These are phyloP conservation scores for Chrysoporthe puriensis DNA, from an alignment of 2,329 filamentous ascomycete genomes.

Conservation along the genomic window DNA sequence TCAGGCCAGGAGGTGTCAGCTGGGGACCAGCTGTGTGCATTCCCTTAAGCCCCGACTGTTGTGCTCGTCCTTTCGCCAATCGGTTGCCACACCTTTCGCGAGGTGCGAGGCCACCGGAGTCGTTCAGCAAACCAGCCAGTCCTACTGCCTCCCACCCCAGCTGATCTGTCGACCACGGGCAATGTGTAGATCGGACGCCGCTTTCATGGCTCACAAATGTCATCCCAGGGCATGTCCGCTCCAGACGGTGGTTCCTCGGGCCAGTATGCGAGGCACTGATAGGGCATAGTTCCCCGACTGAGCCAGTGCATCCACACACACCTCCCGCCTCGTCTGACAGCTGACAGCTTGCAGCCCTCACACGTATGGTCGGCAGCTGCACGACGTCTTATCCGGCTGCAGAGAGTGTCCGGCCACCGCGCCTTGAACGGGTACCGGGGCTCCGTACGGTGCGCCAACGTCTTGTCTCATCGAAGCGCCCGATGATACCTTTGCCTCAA, in stretches of 20 bases:
- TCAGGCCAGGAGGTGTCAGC: background rate
- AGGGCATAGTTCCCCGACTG: background rate
- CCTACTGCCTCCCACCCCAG: background rate
- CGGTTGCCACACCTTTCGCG: background rate
- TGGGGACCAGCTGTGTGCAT: background rate
- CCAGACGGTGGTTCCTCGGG: background rate
- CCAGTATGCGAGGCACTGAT: background rate
- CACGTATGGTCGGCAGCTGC: constrained; percentile 1
- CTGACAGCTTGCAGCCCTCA: background rate
- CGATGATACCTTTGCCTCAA: background rate
- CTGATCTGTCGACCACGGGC: background rate
- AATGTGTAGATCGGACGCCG: background rate
- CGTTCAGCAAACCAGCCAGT: constrained; percentile 7
- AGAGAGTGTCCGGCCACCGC: constrained; percentile 3
- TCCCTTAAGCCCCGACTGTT: background rate
- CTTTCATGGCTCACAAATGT: background rate
- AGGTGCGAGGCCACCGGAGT: constrained; percentile 3
- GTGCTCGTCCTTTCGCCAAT: constrained; percentile 10
- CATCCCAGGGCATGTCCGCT: background rate
- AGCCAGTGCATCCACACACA: background rate
- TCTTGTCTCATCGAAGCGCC: constrained; percentile 9
- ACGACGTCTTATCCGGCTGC: constrained; percentile 10
- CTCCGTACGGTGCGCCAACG: constrained; percentile 9
- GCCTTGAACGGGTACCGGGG: background rate
- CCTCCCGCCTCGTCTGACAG: constrained; percentile 16